A percentile compares a stretch with the other conserved stretches of the same genome.
These are phyloP conservation scores for Stygiomarasmius scandens DNA, from an alignment of 1,284 basidiomycete genomes.

Conservation along the genomic window DNA sequence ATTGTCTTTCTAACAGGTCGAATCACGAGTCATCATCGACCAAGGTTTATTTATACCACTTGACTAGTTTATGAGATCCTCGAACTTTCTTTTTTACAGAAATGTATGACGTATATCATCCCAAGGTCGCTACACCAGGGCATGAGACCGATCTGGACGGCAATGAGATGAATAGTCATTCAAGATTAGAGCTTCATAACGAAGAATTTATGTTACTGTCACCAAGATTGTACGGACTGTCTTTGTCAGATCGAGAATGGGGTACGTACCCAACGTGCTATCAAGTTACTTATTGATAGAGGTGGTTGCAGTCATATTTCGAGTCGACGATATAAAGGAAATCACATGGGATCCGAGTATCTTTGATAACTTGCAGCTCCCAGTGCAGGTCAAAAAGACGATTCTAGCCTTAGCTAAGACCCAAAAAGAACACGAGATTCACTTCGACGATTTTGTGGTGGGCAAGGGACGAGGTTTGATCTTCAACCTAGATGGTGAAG, in stretches of 20 bases:
- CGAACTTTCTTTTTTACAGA: too few relatives aligned
- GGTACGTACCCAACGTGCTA: not conserved
- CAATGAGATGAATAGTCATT: too few relatives aligned
- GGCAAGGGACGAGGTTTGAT: conserved; percentile 35
- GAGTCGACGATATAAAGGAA: conserved; percentile 28
- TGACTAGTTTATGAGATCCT: too few relatives aligned
- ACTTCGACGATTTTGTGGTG: conserved; percentile 33
- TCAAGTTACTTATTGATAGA: not conserved
- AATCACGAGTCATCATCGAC: too few relatives aligned
- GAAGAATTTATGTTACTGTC: too few relatives aligned
- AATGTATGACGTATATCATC: too few relatives aligned
- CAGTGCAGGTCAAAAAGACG: conserved; percentile 29
- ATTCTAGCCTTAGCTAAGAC: conserved; percentile 29
- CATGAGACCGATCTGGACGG: too few relatives aligned
- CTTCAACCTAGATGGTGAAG: not conserved
- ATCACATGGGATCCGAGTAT: conserved; percentile 32
- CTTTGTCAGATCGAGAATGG: not conserved
- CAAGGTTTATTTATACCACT: too few relatives aligned
- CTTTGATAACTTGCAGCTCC: conserved; percentile 32
- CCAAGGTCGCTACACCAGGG: too few relatives aligned
- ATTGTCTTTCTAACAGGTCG: too few relatives aligned
- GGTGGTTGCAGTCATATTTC: conserved; percentile 30
- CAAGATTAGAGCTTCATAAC: too few relatives aligned
- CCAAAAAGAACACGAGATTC: conserved; percentile 19
- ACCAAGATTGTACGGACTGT: not conserved